A percentile compares a stretch with the other conserved stretches of the same genome.
Conservation (phyloP, 495 filamentous ascomycete genomes). For the Penicillium parvum region DNA sequence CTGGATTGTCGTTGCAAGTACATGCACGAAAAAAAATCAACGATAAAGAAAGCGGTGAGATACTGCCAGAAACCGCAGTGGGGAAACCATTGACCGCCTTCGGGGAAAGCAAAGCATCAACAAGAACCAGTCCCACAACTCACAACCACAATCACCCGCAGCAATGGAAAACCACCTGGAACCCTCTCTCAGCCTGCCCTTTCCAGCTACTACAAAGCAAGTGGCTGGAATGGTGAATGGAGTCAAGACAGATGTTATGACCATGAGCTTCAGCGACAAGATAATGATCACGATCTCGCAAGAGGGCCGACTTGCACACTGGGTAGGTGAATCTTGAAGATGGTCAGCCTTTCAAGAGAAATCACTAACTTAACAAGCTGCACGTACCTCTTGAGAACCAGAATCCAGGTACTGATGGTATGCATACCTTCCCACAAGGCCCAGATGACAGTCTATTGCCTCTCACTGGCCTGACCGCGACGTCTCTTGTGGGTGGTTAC, state of each 20-base stretch:
- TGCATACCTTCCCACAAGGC: constrained; percentile 42
- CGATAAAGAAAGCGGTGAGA: constrained; percentile 16
- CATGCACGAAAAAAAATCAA: constrained; percentile 23
- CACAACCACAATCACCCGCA: neutral
- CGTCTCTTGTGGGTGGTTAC: constrained; percentile 81
- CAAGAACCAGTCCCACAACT: neutral
- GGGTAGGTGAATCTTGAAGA: constrained; percentile 64
- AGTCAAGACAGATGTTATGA: constrained; percentile 65
- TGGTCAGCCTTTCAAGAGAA: neutral
- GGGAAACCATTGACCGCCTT: constrained; percentile 20
- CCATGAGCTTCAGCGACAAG: constrained; percentile 78
- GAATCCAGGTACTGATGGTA: constrained; percentile 52
- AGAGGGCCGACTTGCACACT: constrained; percentile 80
- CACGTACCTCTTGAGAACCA: constrained; percentile 77
- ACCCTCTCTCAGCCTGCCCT: constrained; percentile 48
- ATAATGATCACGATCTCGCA: constrained; percentile 89
- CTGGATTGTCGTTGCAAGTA: constrained; percentile 13
- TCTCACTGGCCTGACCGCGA: constrained; percentile 75
- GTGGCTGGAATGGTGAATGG: constrained; percentile 60
- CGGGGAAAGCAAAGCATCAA: constrained; percentile 8
- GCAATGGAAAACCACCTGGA: constrained; percentile 33
- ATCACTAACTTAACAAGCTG: constrained; percentile 52
- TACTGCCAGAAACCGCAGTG: constrained; percentile 18
- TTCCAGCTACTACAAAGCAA: constrained; percentile 71
- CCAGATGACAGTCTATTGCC: constrained; percentile 64